Base-by-base conservation (phyloP, 2,329 filamentous ascomycete genomes). In the Ophiostoma populinum region DNA sequence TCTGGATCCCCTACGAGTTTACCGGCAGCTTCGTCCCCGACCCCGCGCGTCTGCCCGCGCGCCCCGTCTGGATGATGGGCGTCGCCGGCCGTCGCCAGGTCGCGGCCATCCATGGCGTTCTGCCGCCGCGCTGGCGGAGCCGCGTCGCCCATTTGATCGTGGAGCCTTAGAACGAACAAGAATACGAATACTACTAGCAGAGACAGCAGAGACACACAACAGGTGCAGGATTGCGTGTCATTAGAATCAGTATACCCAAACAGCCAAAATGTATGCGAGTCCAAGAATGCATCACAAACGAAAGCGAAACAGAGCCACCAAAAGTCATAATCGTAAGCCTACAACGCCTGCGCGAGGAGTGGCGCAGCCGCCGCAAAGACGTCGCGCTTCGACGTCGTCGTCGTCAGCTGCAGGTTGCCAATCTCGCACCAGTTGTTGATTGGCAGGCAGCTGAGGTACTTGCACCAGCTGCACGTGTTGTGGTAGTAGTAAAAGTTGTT, bases 401-500 rank as follows among this genome's bases (percentile, higher is more conserved):
- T 43, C 26, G 37, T 39, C 27, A 45, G 37, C 34, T 45, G 38
- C 10, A 51, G 40, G 22, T 45, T 56, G 40, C 61, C 61, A 32
- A 61, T 57, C 24, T 75, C 66, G 47, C 75, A 80, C 75, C 75
- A 80, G 46, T 72, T 62, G 43, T 66, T 78, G 36, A 80, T 61
- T 39, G 70, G 67, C 58, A 98, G 58, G 51, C 90, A 98, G 53
- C 80, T 92, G 47, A 98, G 57, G 50, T 92, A 90, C 61, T 92
- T 90, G 64, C 90, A 98, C 90, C 90, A 98, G 9, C 58, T 63
- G 55, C 90, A 98, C 20, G 68, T 75, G 32, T 73, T 72, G 40
- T 70, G 67, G 53, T 77, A 75, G 43, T 70, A 70, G 57, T 95
- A 95, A 53, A 98, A 98, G 58, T 94, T 90, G 51, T 85, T 75